Conservation (phyloP, 441 rosid species). For the Erysimum cheiri region DNA sequence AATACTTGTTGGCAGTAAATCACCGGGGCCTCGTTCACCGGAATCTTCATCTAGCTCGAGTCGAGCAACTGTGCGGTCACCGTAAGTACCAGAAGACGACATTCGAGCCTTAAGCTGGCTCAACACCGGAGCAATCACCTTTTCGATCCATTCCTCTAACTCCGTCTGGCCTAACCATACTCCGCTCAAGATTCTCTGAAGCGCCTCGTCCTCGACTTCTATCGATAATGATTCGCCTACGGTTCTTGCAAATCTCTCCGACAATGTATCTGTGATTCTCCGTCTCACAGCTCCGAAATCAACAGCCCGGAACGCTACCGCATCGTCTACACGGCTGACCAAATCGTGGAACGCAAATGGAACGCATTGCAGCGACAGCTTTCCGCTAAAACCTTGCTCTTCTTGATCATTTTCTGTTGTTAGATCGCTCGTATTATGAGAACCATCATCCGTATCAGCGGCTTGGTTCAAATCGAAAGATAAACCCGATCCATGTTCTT, state of each 20-base stretch:
- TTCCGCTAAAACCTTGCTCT: slow-evolving; percentile 51
- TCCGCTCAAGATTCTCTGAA: slow-evolving; percentile 73
- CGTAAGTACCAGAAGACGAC: slow-evolving; percentile 25
- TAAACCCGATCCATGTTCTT: slow-evolving; percentile 51
- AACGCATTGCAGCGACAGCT: slow-evolving; percentile 66
- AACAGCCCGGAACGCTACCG: slow-evolving; percentile 68
- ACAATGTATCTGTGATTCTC: slow-evolving; percentile 51
- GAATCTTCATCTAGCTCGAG: slow-evolving; percentile 62
- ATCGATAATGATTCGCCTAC: slow-evolving; percentile 50
- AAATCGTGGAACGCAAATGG: slow-evolving; percentile 62
- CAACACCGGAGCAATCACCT: slow-evolving; percentile 66
- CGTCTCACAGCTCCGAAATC: slow-evolving; percentile 63
- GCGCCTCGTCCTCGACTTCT: slow-evolving; percentile 66
- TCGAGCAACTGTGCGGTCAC: slow-evolving; percentile 48
- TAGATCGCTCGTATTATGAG: slow-evolving; percentile 82
- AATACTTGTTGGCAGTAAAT: slow-evolving; percentile 65
- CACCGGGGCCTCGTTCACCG: slow-evolving; percentile 47
- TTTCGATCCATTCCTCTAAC: slow-evolving; percentile 81
- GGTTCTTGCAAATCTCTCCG: slow-evolving; percentile 52
- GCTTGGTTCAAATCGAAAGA: slow-evolving; percentile 86
- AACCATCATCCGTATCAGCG: slow-evolving; percentile 71
- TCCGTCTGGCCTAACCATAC: slow-evolving; percentile 68
- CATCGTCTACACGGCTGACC: slow-evolving; percentile 59
- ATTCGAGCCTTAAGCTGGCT: slow-evolving; percentile 71
- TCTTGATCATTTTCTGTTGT: slow-evolving; percentile 83